Evolutionary conservation across 148 eudicot genomes (phyloP).

Genomic region (Chenopodium album): DNA sequence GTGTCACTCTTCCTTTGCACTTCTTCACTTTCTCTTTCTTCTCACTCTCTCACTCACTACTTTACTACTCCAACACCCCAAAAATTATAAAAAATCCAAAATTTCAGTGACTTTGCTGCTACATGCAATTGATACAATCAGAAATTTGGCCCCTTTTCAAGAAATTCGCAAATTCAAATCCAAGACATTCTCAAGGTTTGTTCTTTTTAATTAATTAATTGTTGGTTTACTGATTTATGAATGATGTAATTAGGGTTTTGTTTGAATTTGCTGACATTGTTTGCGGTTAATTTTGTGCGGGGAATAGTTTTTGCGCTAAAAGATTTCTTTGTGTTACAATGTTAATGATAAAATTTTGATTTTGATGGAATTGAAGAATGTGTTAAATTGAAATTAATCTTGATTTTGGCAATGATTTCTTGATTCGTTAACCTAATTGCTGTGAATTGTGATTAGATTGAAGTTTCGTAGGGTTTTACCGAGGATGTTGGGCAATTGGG

Average conservation of each 20-base stretch:
- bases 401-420: background rate
- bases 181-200: conserved; percentile 12
- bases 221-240: background rate
- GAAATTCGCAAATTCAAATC: background rate
- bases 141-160: background rate
- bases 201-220: background rate
- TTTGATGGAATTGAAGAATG: too few species aligned
- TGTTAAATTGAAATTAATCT: background rate
- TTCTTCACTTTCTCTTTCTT: background rate
- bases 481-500: background rate
- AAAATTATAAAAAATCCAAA: background rate
- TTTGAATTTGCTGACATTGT: background rate
- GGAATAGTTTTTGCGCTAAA: background rate
- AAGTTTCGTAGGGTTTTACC: background rate
- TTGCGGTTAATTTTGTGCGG: background rate
- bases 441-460: background rate
- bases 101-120: background rate
- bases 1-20: too few species aligned
- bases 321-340: background rate
- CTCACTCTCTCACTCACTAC: background rate
- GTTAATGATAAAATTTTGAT: too few species aligned
- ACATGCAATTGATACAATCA: conserved; percentile 15
- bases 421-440: background rate
- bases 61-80: background rate
- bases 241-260: conserved; percentile 19